A percentile compares a stretch with the other conserved stretches of the same genome.
phyloP scores from a whole-genome alignment of 2,329 filamentous ascomycete species.

The Calonectria crousiana region DNA sequence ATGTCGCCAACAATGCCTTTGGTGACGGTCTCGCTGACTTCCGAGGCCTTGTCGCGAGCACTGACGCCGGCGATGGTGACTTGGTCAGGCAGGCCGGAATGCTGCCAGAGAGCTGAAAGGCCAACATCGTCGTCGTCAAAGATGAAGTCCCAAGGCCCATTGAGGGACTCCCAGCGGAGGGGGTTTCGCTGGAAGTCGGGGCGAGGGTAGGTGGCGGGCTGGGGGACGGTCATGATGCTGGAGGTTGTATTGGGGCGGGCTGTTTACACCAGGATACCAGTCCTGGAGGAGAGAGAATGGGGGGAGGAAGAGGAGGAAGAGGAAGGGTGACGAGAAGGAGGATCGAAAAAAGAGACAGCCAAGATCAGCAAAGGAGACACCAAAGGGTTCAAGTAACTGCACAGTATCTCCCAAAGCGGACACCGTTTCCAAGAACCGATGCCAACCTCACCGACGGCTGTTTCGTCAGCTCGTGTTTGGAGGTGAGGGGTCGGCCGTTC shows the following conservation, averaged over 20 bases:
- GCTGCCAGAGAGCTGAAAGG: constrained; percentile 65
- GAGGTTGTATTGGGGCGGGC: not conserved
- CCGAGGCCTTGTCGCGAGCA: constrained; percentile 50
- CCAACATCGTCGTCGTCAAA: constrained; percentile 75
- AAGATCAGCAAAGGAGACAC: not conserved
- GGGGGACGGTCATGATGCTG: constrained; percentile 35
- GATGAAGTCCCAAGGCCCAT: constrained; percentile 73
- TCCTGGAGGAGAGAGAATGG: not conserved
- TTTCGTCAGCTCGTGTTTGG: constrained; percentile 19
- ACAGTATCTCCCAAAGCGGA: not conserved
- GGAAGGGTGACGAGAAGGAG: not conserved
- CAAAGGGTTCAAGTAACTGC: constrained; percentile 1
- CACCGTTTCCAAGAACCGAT: not conserved
- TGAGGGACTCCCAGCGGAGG: constrained; percentile 70
- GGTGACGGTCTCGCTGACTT: constrained; percentile 48
- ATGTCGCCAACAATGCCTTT: constrained; percentile 64
- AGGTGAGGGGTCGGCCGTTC: constrained; percentile 17
- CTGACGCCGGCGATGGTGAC: constrained; percentile 45
- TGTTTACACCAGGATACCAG: not conserved
- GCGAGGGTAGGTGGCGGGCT: constrained; percentile 64
- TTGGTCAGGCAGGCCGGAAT: constrained; percentile 60
- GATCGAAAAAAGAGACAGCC: not conserved
- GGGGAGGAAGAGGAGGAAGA: not conserved
- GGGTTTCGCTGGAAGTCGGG: constrained; percentile 71
- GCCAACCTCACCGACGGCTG: not conserved